phyloP scores from a whole-genome alignment of 2,329 filamentous ascomycete species.

The Bipolaris bicolor region DNA sequence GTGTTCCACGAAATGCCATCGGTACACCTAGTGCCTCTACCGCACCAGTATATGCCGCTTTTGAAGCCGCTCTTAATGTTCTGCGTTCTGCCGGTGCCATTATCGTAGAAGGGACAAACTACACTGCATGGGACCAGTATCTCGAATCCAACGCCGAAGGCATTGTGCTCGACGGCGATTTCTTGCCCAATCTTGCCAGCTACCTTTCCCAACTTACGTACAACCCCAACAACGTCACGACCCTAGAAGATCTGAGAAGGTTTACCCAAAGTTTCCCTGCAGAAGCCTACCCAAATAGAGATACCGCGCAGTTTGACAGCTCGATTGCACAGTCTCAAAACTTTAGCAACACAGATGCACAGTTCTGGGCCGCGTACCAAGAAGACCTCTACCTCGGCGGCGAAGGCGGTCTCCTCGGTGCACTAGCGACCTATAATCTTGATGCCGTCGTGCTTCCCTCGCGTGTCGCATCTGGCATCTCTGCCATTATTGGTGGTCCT shows the following conservation, averaged over 20 bases:
- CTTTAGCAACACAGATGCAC: constrained; percentile 62
- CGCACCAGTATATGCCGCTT: constrained; percentile 57
- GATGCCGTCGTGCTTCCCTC: constrained; percentile 69
- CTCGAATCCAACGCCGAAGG: constrained; percentile 49
- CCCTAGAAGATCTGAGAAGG: constrained; percentile 58
- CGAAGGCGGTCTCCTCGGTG: constrained; percentile 65
- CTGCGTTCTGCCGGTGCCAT: constrained; percentile 63
- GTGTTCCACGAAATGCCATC: constrained; percentile 67
- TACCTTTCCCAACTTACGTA: constrained; percentile 63
- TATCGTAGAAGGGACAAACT: constrained; percentile 66
- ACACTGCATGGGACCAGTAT: constrained; percentile 59
- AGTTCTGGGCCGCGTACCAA: constrained; percentile 65
- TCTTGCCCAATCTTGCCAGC: constrained; percentile 60
- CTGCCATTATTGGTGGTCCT: constrained; percentile 64
- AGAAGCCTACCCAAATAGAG: constrained; percentile 67
- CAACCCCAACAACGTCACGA: constrained; percentile 64
- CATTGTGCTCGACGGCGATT: constrained; percentile 64
- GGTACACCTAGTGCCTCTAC: constrained; percentile 39
- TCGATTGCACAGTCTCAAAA: constrained; percentile 54
- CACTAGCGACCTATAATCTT: constrained; percentile 62
- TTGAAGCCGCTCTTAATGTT: constrained; percentile 60
- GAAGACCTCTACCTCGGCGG: constrained; percentile 61
- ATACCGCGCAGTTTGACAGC: constrained; percentile 64
- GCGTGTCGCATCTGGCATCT: constrained; percentile 53
- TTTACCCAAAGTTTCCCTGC: constrained; percentile 61